Percentiles rank a stretch among this genome's conserved stretches.
These are phyloP conservation scores for Paramyrothecium roridum DNA, from an alignment of 2,329 filamentous ascomycete species.

Conservation along the genomic window DNA sequence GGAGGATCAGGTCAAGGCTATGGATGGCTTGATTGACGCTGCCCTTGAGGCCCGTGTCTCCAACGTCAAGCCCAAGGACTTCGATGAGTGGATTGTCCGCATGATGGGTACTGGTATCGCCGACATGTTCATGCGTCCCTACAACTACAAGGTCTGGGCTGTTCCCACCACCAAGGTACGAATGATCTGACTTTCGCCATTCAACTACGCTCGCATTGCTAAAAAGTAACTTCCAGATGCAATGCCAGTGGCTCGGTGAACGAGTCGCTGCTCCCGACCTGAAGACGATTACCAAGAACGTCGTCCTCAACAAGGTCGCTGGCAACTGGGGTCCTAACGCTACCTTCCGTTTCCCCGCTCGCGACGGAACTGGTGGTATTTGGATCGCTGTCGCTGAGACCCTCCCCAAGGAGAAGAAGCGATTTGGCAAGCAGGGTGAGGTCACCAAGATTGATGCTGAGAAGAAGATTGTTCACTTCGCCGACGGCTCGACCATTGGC, in stretches of 20 bases:
- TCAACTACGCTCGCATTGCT: not conserved
- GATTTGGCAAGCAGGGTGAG: conserved; percentile 79
- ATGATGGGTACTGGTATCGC: conserved; percentile 88
- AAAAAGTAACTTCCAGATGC: conserved; percentile 65
- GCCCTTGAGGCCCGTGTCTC: conserved; percentile 82
- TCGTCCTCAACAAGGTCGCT: conserved; percentile 92
- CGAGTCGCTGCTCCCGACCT: conserved; percentile 95
- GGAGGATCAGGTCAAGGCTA: conserved; percentile 91
- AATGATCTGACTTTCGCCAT: not conserved
- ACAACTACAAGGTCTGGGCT: conserved; percentile 99
- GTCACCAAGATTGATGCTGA: conserved; percentile 86
- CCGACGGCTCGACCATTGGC: conserved; percentile 81
- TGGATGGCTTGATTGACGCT: conserved; percentile 95
- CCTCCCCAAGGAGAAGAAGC: conserved; percentile 85
- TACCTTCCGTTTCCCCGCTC: conserved; percentile 96
- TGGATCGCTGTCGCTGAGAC: conserved; percentile 97
- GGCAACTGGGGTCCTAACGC: conserved; percentile 98
- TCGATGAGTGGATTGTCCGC: conserved; percentile 97
- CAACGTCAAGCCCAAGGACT: conserved; percentile 90
- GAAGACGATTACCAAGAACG: conserved; percentile 90
- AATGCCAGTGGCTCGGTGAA: conserved; percentile 97
- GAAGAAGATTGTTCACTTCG: conserved; percentile 77
- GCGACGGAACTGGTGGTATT: conserved; percentile 95
- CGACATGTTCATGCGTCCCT: conserved; percentile 96
- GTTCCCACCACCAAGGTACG: conserved; percentile 93